Conservation (phyloP, 306 rosid genomes). For the Vigna unguiculata region DNA sequence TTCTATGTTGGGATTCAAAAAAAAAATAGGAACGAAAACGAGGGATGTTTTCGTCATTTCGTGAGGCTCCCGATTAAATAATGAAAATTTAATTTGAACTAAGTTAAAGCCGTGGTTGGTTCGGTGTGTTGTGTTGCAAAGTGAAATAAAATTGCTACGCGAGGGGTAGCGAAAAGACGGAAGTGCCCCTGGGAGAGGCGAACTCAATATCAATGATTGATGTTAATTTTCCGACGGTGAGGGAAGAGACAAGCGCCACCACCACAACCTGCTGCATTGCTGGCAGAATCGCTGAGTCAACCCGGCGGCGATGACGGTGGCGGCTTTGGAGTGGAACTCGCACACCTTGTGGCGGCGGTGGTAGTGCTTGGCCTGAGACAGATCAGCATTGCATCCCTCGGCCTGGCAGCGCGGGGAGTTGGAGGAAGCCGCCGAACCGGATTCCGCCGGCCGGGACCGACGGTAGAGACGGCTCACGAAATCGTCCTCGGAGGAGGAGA, state of each 20-base stretch:
- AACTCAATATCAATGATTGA: slow-evolving; percentile 54
- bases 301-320: slow-evolving; percentile 93
- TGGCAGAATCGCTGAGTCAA: slow-evolving; percentile 99
- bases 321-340: slow-evolving; percentile 94
- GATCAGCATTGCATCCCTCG: slow-evolving; percentile 95
- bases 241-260: not conserved
- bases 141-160: slow-evolving; percentile 26
- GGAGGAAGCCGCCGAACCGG: slow-evolving; percentile 41
- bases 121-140: not conserved
- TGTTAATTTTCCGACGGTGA: not conserved
- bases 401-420: slow-evolving; percentile 90
- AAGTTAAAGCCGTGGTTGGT: not conserved
- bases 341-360: slow-evolving; percentile 99
- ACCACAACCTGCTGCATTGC: slow-evolving; percentile 95
- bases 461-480: slow-evolving; percentile 88
- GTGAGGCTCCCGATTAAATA: not conserved
- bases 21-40: not conserved
- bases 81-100: not conserved
- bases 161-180: slow-evolving; percentile 45
- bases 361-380: slow-evolving; percentile 91
- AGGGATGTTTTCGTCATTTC: slow-evolving; percentile 38
- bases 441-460: slow-evolving; percentile 62
- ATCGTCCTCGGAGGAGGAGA: slow-evolving; percentile 79
- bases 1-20: not conserved
- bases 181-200: slow-evolving; percentile 48